Conservation (phyloP, 129 eudicot species). For the Helianthus annuus region HanXRQr2.0-SUNRISE NC_035441.2:120064787-120065286, state of each 20-base stretch:
- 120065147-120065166: neutral
- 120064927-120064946: constrained; percentile 26
- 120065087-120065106: constrained; percentile 23
- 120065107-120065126: neutral
- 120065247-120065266: constrained; percentile 17
- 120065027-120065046: constrained; percentile 36
- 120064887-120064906: constrained; percentile 6
- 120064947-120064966: constrained; percentile 23
- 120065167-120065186: constrained; percentile 6
- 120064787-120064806: constrained; percentile 1
- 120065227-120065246: constrained; percentile 19
- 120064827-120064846: constrained; percentile 22
- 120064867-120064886: constrained; percentile 27
- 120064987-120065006: constrained; percentile 39
- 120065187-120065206: constrained; percentile 1
- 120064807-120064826: neutral
- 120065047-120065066: constrained; percentile 46
- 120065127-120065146: constrained; percentile 1
- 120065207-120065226: constrained; percentile 16
- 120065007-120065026: constrained; percentile 35
- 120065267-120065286: constrained; percentile 41
- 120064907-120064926: constrained; percentile 19
- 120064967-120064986: constrained; percentile 28
- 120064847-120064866: constrained; percentile 9
- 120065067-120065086: constrained; percentile 34